Conservation (phyloP, 2,329 filamentous ascomycete species). For the Chaetomiaceae sp. region DNA sequence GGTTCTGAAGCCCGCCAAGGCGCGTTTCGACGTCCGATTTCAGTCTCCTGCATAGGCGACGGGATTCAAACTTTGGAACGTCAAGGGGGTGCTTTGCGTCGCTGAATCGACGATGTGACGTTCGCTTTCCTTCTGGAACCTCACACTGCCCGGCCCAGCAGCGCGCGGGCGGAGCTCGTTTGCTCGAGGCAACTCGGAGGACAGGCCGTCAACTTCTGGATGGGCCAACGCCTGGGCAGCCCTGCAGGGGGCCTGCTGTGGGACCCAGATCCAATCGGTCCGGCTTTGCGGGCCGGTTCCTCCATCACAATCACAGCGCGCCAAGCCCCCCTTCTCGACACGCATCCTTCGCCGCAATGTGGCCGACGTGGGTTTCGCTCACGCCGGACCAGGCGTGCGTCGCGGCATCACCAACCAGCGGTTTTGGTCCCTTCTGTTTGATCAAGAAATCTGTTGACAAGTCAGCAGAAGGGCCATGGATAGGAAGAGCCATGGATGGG, state of each 20-base stretch:
- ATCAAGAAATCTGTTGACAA: not conserved
- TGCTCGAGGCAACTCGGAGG: constrained; percentile 12
- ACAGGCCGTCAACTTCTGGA: constrained; percentile 4
- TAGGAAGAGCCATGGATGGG: too few relatives aligned
- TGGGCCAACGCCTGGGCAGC: not conserved
- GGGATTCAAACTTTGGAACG: constrained; percentile 12
- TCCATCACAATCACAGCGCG: constrained; percentile 12
- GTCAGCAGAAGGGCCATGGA: not conserved
- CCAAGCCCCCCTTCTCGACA: constrained; percentile 22
- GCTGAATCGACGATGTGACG: constrained; percentile 14
- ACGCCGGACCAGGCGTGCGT: not conserved
- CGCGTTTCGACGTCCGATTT: constrained; percentile 20
- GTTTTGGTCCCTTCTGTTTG: not conserved
- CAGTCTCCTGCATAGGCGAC: constrained; percentile 23
- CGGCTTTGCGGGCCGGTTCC: constrained; percentile 25
- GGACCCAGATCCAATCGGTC: constrained; percentile 15
- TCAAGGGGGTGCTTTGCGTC: not conserved
- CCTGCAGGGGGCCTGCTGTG: constrained; percentile 9
- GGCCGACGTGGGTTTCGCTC: constrained; percentile 3
- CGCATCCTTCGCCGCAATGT: constrained; percentile 12
- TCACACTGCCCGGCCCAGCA: not conserved
- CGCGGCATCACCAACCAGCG: not conserved
- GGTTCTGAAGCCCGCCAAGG: constrained; percentile 17
- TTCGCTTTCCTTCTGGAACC: constrained; percentile 10
- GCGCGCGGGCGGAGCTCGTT: constrained; percentile 8